A percentile compares a stretch with the other conserved stretches of the same genome.
Evolutionary conservation across 345 rosid species (phyloP).

Genomic region (Excoecaria cochinchinensis): DNA sequence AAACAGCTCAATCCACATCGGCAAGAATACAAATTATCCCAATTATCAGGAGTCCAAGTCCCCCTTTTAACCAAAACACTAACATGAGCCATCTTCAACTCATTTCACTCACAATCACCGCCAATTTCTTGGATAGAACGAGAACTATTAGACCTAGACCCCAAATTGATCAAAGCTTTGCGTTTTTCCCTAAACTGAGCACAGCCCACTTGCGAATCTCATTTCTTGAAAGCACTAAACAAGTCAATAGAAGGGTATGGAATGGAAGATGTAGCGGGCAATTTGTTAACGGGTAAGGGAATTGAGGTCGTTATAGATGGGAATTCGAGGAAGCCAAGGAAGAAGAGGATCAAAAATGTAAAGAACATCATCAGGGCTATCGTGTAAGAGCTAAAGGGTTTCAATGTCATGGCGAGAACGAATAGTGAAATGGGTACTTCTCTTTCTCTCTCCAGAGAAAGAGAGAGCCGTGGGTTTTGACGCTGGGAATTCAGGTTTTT

Average conservation of each 20-base stretch:
- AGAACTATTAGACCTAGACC: conserved; percentile 44
- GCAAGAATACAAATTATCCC: conserved; percentile 83
- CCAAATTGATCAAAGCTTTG: conserved; percentile 28
- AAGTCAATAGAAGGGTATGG: conserved; percentile 63
- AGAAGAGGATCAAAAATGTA: conserved; percentile 63
- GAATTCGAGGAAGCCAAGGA: conserved; percentile 75
- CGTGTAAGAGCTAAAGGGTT: conserved; percentile 50
- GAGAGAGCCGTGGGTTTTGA: neutral
- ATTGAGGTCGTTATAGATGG: conserved; percentile 51
- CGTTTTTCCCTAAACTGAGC: conserved; percentile 50
- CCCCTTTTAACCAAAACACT: conserved; percentile 82
- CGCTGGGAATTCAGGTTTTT: neutral
- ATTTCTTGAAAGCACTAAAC: conserved; percentile 48
- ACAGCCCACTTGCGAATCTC: conserved; percentile 89
- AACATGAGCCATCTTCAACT: conserved; percentile 60
- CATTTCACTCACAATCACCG: conserved; percentile 44
- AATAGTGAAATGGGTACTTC: neutral
- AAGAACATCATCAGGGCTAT: conserved; percentile 58
- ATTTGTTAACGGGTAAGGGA: conserved; percentile 9
- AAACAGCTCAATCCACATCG: conserved; percentile 83
- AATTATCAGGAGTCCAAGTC: conserved; percentile 97
- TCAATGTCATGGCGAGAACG: conserved; percentile 50
- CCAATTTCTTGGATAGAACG: conserved; percentile 52
- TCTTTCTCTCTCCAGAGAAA: neutral
- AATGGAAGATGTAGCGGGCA: conserved; percentile 7